Percentiles rank a stretch among this genome's conserved stretches.
Evolutionary conservation across 208 protist species (phyloP).

Genomic region (Acanthamoeba sp.): DNA sequence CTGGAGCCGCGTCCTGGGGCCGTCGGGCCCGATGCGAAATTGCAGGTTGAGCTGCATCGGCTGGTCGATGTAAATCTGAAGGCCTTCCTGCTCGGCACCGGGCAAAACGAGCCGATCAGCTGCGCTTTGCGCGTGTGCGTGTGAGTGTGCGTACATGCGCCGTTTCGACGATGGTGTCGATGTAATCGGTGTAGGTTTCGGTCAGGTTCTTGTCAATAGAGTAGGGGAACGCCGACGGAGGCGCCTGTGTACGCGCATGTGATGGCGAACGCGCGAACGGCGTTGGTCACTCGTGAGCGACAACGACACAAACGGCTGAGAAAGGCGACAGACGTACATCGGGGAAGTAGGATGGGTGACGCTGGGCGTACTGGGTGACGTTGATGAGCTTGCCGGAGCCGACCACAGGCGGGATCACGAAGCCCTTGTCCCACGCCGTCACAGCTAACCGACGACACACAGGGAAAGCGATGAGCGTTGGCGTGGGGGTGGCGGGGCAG

Average conservation of each 20-base stretch:
- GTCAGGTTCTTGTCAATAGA: constrained; percentile 24
- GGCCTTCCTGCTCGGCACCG: neutral
- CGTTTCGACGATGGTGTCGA: constrained; percentile 64
- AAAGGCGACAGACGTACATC: neutral
- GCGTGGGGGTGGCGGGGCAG: too few relatives aligned
- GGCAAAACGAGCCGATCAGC: neutral
- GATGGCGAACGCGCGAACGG: too few relatives aligned
- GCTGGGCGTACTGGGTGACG: neutral
- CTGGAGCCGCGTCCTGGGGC: neutral
- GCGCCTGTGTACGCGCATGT: neutral
- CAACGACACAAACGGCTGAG: neutral
- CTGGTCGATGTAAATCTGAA: constrained; percentile 47
- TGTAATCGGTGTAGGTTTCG: constrained; percentile 56
- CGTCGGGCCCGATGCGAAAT: neutral
- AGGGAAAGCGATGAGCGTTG: neutral
- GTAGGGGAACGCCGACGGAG: neutral
- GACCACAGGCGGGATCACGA: constrained; percentile 61
- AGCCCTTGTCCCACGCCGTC: neutral
- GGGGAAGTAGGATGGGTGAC: neutral
- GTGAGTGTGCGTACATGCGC: constrained; percentile 20
- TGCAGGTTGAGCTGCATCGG: constrained; percentile 19
- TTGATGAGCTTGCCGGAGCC: constrained; percentile 59
- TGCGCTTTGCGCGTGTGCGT: neutral
- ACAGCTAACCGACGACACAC: too few relatives aligned
- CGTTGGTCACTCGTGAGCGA: too few relatives aligned